Evolutionary conservation across 2,329 filamentous ascomycete genomes (phyloP).

Genomic region (Microascus cirrosus): DNA sequence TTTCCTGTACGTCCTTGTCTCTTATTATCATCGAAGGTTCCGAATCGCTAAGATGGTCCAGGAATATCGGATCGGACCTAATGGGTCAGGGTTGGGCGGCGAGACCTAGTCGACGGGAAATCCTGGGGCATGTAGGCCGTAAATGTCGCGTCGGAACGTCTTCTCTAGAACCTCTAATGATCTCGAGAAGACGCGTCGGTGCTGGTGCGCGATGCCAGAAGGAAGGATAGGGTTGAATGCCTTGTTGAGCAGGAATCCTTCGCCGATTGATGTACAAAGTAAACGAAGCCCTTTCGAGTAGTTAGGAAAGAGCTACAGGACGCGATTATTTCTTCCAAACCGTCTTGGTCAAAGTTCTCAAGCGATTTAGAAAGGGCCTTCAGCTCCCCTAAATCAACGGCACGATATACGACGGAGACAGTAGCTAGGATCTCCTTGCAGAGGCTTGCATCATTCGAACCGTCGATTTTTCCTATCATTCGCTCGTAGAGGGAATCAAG

Average conservation of each 20-base stretch:
- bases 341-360: constrained; percentile 4
- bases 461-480: constrained; percentile 22
- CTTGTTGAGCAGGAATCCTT: constrained; percentile 20
- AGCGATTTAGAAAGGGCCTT: constrained; percentile 9
- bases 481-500: constrained; percentile 23
- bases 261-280: constrained; percentile 30
- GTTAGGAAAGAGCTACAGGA: constrained; percentile 27
- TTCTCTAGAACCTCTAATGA: not conserved
- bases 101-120: too few relatives aligned
- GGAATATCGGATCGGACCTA: too few relatives aligned
- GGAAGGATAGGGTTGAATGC: not conserved
- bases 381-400: constrained; percentile 23
- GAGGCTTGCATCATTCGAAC: constrained; percentile 13
- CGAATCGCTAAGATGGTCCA: too few relatives aligned
- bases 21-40: too few relatives aligned
- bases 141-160: too few relatives aligned
- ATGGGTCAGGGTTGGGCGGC: too few relatives aligned
- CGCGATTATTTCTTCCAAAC: constrained; percentile 15
- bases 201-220: too few relatives aligned
- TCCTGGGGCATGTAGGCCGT: too few relatives aligned
- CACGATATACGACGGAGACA: constrained; percentile 18
- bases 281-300: constrained; percentile 16
- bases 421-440: constrained; percentile 22
- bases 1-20: too few relatives aligned
- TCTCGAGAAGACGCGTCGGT: not conserved